Conservation (phyloP, 129 eudicot species). For the Deinandra increscens region DNA sequence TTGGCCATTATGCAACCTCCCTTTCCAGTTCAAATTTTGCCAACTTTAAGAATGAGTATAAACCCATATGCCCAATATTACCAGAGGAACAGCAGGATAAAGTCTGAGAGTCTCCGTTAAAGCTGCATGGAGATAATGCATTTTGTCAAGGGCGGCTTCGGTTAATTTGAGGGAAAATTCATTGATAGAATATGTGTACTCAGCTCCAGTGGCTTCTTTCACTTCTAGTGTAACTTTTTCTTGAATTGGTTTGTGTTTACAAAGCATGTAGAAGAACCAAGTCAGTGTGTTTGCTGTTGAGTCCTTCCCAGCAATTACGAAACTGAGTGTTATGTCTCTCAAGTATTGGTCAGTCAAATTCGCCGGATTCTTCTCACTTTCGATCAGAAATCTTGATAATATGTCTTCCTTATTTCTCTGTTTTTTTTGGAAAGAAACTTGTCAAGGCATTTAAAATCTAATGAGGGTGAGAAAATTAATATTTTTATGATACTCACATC, state of each 20-base stretch:
- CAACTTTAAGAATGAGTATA: too few relatives aligned
- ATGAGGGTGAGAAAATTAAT: not conserved
- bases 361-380: slow-evolving; percentile 44
- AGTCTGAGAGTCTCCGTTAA: slow-evolving; percentile 71
- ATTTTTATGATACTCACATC: slow-evolving; percentile 28
- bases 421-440: not conserved
- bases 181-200: slow-evolving; percentile 11
- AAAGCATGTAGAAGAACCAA: slow-evolving; percentile 75
- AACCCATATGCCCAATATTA: slow-evolving; percentile 13
- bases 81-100: slow-evolving; percentile 71
- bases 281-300: slow-evolving; percentile 56
- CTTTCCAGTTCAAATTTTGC: too few relatives aligned
- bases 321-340: slow-evolving; percentile 71
- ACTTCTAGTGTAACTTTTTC: slow-evolving; percentile 55
- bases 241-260: slow-evolving; percentile 50
- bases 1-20: too few relatives aligned
- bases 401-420: slow-evolving; percentile 62
- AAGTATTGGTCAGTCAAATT: slow-evolving; percentile 51
- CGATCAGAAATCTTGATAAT: slow-evolving; percentile 58
- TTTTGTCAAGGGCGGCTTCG: slow-evolving; percentile 50
- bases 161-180: slow-evolving; percentile 38
- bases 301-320: slow-evolving; percentile 77
- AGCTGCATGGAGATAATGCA: slow-evolving; percentile 79
- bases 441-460: not conserved
- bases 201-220: slow-evolving; percentile 29